phyloP scores from a whole-genome alignment of 208 protist genomes.

The Trypanosoma congolense region DNA sequence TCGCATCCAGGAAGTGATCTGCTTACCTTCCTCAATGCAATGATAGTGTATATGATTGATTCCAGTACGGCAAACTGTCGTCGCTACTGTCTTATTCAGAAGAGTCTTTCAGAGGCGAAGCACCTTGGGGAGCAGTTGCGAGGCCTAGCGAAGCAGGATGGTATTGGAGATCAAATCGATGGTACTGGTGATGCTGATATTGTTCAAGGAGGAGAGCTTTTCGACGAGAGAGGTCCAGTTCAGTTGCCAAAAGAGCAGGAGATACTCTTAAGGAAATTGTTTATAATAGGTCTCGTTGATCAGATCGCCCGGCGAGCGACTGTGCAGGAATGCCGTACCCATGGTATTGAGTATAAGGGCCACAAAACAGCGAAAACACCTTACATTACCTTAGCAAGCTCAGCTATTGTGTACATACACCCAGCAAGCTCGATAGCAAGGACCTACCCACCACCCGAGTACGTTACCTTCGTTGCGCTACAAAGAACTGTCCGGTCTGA shows the following conservation, averaged over 20 bases:
- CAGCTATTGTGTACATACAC: slow-evolving; percentile 80
- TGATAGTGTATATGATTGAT: slow-evolving; percentile 52
- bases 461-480: slow-evolving; percentile 74
- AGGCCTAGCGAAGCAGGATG: slow-evolving; percentile 26
- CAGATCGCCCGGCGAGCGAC: slow-evolving; percentile 83
- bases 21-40: slow-evolving; percentile 71
- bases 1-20: slow-evolving; percentile 83
- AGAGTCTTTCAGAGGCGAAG: slow-evolving; percentile 73
- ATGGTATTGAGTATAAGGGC: slow-evolving; percentile 81
- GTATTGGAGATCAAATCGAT: slow-evolving; percentile 34
- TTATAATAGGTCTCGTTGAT: slow-evolving; percentile 85
- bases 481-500: slow-evolving; percentile 73
- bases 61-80: slow-evolving; percentile 30
- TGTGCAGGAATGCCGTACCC: slow-evolving; percentile 81
- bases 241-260: slow-evolving; percentile 49
- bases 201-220: slow-evolving; percentile 14
- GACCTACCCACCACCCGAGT: slow-evolving; percentile 85
- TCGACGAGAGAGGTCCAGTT: slow-evolving; percentile 11
- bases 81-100: slow-evolving; percentile 77
- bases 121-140: slow-evolving; percentile 69
- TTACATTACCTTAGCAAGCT: slow-evolving; percentile 63
- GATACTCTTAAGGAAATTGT: slow-evolving; percentile 69
- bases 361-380: slow-evolving; percentile 72
- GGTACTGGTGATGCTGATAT: slow-evolving; percentile 70
- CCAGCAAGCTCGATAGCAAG: slow-evolving; percentile 77